These are phyloP conservation scores for Trichosporon ovoides DNA, from an alignment of 1,284 basidiomycete genomes.

Conservation along the genomic window DNA sequence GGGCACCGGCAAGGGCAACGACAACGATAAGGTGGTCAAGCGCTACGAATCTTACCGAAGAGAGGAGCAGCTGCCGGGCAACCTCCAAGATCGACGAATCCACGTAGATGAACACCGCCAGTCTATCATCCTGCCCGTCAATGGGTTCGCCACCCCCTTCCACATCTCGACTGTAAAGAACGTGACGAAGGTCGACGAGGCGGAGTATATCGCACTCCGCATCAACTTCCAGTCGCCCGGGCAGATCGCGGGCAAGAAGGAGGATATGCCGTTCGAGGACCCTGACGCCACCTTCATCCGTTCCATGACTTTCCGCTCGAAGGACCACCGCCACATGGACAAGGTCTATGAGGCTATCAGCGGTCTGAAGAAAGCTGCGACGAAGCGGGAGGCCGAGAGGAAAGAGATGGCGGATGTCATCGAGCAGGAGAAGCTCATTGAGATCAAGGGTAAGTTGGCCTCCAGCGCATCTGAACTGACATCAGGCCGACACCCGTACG, in stretches of 20 bases:
- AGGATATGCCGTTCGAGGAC: constrained; percentile 98
- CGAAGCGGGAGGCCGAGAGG: constrained; percentile 94
- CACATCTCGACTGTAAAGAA: constrained; percentile 99
- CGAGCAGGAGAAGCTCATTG: constrained; percentile 83
- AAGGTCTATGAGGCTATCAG: constrained; percentile 86
- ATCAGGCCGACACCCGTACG: constrained; percentile 60
- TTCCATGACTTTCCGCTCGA: constrained; percentile 87
- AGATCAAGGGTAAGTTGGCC: constrained; percentile 59
- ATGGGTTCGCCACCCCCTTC: constrained; percentile 94
- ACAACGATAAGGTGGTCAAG: constrained; percentile 71
- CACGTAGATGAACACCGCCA: constrained; percentile 84
- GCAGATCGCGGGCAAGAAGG: constrained; percentile 95
- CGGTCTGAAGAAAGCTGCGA: constrained; percentile 91
- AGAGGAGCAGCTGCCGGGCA: constrained; percentile 77
- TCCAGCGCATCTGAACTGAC: too few species aligned
- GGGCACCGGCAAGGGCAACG: constrained; percentile 59
- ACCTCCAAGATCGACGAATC: constrained; percentile 76
- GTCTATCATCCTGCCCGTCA: constrained; percentile 84
- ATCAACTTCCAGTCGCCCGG: constrained; percentile 99
- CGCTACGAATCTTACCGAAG: constrained; percentile 96
- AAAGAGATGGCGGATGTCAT: constrained; percentile 98
- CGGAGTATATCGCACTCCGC: constrained; percentile 86
- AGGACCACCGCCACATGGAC: constrained; percentile 83
- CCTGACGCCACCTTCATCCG: constrained; percentile 95
- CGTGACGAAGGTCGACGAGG: constrained; percentile 94